Percentiles rank a stretch among this genome's conserved stretches.
phyloP scores from a whole-genome alignment of 352 stramenopile species.

The Pythium dissotocum region DNA sequence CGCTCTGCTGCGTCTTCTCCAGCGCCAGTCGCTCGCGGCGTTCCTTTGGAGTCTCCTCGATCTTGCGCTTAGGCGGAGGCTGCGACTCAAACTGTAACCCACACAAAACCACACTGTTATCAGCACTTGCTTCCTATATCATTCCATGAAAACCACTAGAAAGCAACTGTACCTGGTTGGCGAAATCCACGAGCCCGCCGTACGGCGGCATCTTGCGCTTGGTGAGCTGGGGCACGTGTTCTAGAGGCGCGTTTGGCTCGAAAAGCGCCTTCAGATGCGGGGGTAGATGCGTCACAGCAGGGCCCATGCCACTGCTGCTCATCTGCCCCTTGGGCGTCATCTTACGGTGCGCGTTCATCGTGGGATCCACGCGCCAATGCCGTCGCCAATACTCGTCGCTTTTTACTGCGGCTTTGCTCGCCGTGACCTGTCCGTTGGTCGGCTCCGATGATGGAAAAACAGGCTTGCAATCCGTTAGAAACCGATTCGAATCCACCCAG shows the following conservation, averaged over 20 bases:
- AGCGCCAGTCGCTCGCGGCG: constrained; percentile 55
- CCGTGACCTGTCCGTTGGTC: constrained; percentile 2
- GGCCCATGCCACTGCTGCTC: constrained; percentile 85
- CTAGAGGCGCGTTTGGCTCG: constrained; percentile 74
- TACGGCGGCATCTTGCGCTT: constrained; percentile 90
- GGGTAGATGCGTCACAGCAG: constrained; percentile 78
- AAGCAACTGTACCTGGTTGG: constrained; percentile 29
- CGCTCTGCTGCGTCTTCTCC: constrained; percentile 61
- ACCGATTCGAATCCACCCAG: neutral
- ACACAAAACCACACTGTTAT: neutral
- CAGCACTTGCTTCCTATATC: neutral
- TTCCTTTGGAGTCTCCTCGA: constrained; percentile 82
- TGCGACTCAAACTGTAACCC: constrained; percentile 58
- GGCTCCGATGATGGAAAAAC: constrained; percentile 1
- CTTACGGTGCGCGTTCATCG: constrained; percentile 80
- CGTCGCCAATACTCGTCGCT: neutral
- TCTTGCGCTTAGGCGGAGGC: constrained; percentile 47
- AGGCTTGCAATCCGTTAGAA: neutral
- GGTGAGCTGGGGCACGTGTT: constrained; percentile 66
- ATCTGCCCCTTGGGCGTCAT: constrained; percentile 90
- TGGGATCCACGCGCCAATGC: neutral
- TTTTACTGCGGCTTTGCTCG: neutral
- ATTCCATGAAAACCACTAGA: neutral
- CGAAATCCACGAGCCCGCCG: constrained; percentile 48
- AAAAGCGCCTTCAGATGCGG: constrained; percentile 81